These are phyloP conservation scores for Macrolepiota fuliginosa DNA, from an alignment of 768 basidiomycete genomes.

Conservation along the genomic window DNA sequence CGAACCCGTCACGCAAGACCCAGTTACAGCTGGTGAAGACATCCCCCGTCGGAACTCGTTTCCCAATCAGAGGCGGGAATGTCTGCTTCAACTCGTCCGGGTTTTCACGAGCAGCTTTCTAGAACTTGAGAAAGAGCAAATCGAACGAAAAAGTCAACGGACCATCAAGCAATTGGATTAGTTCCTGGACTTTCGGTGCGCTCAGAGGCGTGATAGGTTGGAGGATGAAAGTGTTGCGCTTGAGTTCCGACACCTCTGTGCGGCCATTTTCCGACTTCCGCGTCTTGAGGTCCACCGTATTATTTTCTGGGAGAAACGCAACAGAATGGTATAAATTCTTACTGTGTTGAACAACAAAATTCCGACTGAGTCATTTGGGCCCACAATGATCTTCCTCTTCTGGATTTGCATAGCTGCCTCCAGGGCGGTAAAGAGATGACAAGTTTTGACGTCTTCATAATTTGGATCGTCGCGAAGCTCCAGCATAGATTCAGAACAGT, in stretches of 20 bases:
- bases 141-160: slow-evolving; percentile 17
- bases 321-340: slow-evolving; percentile 25
- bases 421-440: slow-evolving; percentile 75
- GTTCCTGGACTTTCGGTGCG: slow-evolving; percentile 77
- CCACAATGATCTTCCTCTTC: slow-evolving; percentile 86
- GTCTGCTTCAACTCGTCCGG: slow-evolving; percentile 49
- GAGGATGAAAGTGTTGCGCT: slow-evolving; percentile 67
- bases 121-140: slow-evolving; percentile 2
- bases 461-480: slow-evolving; percentile 60
- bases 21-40: slow-evolving; percentile 90
- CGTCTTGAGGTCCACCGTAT: slow-evolving; percentile 29
- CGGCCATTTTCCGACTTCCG: slow-evolving; percentile 37
- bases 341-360: slow-evolving; percentile 94
- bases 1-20: slow-evolving; percentile 85
- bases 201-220: slow-evolving; percentile 76
- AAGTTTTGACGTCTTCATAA: slow-evolving; percentile 66
- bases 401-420: slow-evolving; percentile 84
- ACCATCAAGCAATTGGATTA: slow-evolving; percentile 81
- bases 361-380: slow-evolving; percentile 88
- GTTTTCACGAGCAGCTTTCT: slow-evolving; percentile 57
- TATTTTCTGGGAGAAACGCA: background rate
- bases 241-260: slow-evolving; percentile 54
- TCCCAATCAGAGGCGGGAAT: slow-evolving; percentile 64
- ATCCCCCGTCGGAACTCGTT: slow-evolving; percentile 77
- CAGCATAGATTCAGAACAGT: slow-evolving; percentile 91